Percentiles rank a stretch among this genome's conserved stretches.
These are phyloP conservation scores for Calocybe indica DNA, from an alignment of 768 basidiomycete species.

Conservation along the genomic window DNA sequence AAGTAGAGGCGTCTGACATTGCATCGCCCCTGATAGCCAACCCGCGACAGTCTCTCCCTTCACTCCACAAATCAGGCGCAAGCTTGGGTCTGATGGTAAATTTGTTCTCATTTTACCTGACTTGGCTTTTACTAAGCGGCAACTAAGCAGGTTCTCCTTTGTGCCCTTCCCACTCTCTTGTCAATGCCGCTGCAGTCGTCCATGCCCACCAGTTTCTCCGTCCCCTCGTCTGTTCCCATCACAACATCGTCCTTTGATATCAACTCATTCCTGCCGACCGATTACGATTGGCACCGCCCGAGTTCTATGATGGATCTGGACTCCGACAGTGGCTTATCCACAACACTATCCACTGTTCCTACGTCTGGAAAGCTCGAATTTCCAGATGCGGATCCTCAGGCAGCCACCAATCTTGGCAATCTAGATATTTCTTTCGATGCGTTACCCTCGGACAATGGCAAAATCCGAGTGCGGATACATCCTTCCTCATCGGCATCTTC, in stretches of 20 bases:
- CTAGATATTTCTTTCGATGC: slow-evolving; percentile 74
- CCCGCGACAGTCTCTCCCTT: slow-evolving; percentile 30
- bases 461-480: slow-evolving; percentile 70
- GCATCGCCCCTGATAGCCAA: slow-evolving; percentile 39
- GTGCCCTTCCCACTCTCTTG: slow-evolving; percentile 69
- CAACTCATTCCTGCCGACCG: slow-evolving; percentile 40
- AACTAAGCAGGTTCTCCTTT: slow-evolving; percentile 61
- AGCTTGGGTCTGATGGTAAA: slow-evolving; percentile 69
- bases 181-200: slow-evolving; percentile 57
- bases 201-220: slow-evolving; percentile 49
- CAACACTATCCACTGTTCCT: slow-evolving; percentile 23
- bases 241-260: slow-evolving; percentile 43
- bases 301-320: slow-evolving; percentile 43
- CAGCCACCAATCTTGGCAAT: slow-evolving; percentile 33
- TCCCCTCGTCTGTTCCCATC: slow-evolving; percentile 41
- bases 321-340: slow-evolving; percentile 29
- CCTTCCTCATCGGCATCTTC: slow-evolving; percentile 19
- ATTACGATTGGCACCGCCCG: slow-evolving; percentile 50
- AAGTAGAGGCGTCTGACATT: slow-evolving; percentile 55
- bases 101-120: slow-evolving; percentile 8
- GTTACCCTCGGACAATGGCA: slow-evolving; percentile 56
- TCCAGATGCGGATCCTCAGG: slow-evolving; percentile 35
- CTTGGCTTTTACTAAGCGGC: slow-evolving; percentile 10
- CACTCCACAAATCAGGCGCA: slow-evolving; percentile 55
- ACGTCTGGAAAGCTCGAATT: slow-evolving; percentile 51